Evolutionary conservation across 345 rosid species (phyloP).

Genomic region (Salix brachista): DNA sequence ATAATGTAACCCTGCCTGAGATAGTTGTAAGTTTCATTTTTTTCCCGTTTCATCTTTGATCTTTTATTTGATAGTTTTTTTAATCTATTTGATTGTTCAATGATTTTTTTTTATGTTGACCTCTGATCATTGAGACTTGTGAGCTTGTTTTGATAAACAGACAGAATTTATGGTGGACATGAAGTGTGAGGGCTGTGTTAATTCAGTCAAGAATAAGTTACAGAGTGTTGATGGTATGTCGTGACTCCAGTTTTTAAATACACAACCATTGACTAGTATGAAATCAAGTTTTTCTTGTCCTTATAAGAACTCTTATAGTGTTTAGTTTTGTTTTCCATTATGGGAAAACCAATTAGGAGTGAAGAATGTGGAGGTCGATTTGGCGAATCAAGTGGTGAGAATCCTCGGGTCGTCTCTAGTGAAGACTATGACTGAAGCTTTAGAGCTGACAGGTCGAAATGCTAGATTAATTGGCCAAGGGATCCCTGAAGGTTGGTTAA

Average conservation of each 20-base stretch:
- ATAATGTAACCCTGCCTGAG: conserved; percentile 58
- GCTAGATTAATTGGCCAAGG: conserved; percentile 93
- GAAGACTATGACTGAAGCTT: conserved; percentile 67
- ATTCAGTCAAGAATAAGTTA: conserved; percentile 72
- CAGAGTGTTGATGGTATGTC: conserved; percentile 57
- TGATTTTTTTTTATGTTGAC: background rate
- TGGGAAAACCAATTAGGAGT: conserved; percentile 46
- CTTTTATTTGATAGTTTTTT: background rate
- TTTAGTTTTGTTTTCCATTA: conserved; percentile 9
- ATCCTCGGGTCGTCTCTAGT: conserved; percentile 74
- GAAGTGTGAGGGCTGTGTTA: conserved; percentile 89
- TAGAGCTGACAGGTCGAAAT: conserved; percentile 83
- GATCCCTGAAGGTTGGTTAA: conserved; percentile 72
- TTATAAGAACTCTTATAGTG: background rate
- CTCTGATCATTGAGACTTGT: background rate
- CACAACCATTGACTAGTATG: conserved; percentile 4
- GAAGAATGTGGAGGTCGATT: conserved; percentile 78
- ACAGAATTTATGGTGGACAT: conserved; percentile 97
- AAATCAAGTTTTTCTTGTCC: background rate
- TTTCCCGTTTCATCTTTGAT: background rate
- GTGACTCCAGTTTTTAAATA: background rate
- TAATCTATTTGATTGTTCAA: background rate
- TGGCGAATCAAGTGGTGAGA: conserved; percentile 77
- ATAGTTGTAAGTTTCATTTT: conserved; percentile 55
- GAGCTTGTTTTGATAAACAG: conserved; percentile 28